A percentile compares a stretch with the other conserved stretches of the same genome.
Evolutionary conservation across 2,329 filamentous ascomycete genomes (phyloP).

Genomic region (Pestalotiopsis sp.): DNA sequence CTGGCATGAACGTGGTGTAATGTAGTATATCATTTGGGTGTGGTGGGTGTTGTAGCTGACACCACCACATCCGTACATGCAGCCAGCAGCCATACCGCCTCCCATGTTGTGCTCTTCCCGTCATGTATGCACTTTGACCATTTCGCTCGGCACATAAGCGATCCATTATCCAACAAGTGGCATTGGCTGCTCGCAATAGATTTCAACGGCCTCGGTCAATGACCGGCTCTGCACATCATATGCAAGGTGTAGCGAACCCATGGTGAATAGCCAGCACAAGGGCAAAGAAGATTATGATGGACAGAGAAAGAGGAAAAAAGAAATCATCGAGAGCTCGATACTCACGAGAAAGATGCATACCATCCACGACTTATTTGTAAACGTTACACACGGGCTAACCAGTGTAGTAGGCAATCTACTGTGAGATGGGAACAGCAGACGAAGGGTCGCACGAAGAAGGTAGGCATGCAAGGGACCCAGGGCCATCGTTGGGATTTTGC

Average conservation of each 20-base stretch:
- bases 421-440: neutral
- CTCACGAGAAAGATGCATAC: neutral
- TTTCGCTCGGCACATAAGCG: neutral
- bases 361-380: neutral
- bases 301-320: neutral
- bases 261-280: neutral
- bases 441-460: neutral
- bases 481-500: neutral
- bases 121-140: neutral
- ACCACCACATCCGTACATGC: neutral
- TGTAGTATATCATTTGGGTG: neutral
- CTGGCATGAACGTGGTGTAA: neutral
- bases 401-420: neutral
- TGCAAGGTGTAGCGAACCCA: neutral
- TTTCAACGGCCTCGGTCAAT: neutral
- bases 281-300: neutral
- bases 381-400: neutral
- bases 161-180: neutral
- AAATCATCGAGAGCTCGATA: neutral
- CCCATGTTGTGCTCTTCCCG: neutral
- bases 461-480: constrained; percentile 10
- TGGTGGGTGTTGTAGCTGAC: neutral
- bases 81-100: neutral
- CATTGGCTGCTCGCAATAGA: neutral
- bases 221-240: neutral